Percentiles rank a stretch among this genome's conserved stretches.
These are phyloP conservation scores for Iris macrosiphon DNA, from an alignment of 106 monocot genomes.

Conservation along the genomic window DNA sequence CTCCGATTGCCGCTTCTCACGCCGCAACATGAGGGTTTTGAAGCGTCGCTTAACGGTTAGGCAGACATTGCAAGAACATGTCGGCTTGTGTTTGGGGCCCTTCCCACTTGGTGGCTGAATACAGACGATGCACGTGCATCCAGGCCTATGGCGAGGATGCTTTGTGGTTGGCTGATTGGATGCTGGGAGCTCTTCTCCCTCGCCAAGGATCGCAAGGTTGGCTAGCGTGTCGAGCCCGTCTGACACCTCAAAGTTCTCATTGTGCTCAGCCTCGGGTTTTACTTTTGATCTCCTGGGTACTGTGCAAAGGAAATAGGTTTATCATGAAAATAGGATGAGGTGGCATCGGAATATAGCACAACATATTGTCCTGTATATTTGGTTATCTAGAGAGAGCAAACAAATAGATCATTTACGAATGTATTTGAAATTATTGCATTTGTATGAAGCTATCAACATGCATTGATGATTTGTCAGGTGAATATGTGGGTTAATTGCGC, in stretches of 20 bases:
- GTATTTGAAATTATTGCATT: too few relatives aligned
- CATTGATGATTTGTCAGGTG: too few relatives aligned
- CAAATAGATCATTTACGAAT: too few relatives aligned
- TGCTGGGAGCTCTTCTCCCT: slow-evolving; percentile 32
- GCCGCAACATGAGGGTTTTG: slow-evolving; percentile 67
- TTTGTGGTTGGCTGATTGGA: slow-evolving; percentile 61
- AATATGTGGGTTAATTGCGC: too few relatives aligned
- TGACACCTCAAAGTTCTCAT: slow-evolving; percentile 36
- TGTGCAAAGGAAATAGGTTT: background rate
- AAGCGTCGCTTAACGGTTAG: slow-evolving; percentile 71
- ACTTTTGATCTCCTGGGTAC: slow-evolving; percentile 41
- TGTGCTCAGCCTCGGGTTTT: slow-evolving; percentile 47
- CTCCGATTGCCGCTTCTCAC: slow-evolving; percentile 52
- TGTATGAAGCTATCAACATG: too few relatives aligned
- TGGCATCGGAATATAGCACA: too few relatives aligned
- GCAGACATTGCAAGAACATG: slow-evolving; percentile 77
- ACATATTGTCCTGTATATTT: too few relatives aligned
- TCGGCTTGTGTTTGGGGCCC: slow-evolving; percentile 82
- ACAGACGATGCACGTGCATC: slow-evolving; percentile 84
- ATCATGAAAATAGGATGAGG: too few relatives aligned
- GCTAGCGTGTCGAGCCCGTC: slow-evolving; percentile 85
- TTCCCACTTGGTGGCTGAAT: slow-evolving; percentile 92
- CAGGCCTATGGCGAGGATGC: slow-evolving; percentile 85
- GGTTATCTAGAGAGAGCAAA: too few relatives aligned
- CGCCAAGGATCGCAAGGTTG: slow-evolving; percentile 77